Percentiles rank a stretch among this genome's conserved stretches.
Conservation (phyloP, 805 yeast species). For the Kregervanrija fluxuum region DNA sequence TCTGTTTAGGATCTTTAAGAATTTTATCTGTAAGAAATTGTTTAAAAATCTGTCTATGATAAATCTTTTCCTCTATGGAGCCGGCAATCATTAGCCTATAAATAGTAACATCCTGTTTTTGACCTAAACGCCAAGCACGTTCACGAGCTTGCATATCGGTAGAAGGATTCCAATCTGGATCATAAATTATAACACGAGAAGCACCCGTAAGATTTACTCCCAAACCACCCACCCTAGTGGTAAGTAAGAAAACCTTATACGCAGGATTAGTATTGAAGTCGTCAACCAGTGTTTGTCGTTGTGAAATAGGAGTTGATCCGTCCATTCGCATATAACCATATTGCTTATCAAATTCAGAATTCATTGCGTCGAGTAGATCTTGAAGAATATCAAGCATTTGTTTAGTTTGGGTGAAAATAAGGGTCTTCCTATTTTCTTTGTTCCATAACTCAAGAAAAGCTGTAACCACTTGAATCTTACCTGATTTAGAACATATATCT, state of each 20-base stretch:
- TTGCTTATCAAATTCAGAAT: conserved; percentile 17
- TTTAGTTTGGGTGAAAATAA: conserved; percentile 86
- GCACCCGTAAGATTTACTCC: conserved; percentile 96
- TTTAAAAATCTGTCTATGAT: conserved; percentile 94
- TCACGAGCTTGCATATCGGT: conserved; percentile 96
- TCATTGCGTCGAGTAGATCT: conserved; percentile 43
- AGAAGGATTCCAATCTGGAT: conserved; percentile 98
- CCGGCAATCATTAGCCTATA: conserved; percentile 92
- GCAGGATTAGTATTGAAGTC: conserved; percentile 56
- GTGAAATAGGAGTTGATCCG: conserved; percentile 78
- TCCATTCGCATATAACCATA: conserved; percentile 79
- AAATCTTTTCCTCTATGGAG: conserved; percentile 92
- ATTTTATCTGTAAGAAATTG: conserved; percentile 91
- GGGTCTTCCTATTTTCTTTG: conserved; percentile 65
- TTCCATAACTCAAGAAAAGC: conserved; percentile 73
- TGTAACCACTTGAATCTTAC: conserved; percentile 85
- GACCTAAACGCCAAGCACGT: conserved; percentile 96
- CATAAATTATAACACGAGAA: conserved; percentile 85
- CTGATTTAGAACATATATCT: conserved; percentile 45
- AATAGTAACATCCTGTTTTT: conserved; percentile 83
- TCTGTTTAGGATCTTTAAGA: conserved; percentile 89
- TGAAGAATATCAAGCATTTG: conserved; percentile 92
- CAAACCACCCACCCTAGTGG: conserved; percentile 94
- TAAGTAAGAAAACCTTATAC: conserved; percentile 65
- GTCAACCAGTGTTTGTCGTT: conserved; percentile 76